Base-by-base conservation (phyloP, 2,329 filamentous ascomycete species). In the Pestalotiopsis fici region DNA sequence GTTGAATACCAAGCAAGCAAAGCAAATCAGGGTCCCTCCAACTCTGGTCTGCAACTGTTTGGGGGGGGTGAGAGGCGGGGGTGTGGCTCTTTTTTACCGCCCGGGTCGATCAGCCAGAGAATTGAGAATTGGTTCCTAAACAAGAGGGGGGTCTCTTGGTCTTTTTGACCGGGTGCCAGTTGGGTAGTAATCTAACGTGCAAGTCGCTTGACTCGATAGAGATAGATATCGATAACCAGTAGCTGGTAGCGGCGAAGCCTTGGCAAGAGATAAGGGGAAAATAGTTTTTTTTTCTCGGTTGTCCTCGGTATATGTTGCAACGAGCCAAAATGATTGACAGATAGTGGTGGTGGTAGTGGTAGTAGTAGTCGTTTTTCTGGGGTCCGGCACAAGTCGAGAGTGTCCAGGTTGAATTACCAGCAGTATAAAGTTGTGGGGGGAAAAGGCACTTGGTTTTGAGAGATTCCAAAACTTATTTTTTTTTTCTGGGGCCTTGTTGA, bases 21-120 rank as follows among this genome's bases (percentile, higher is more conserved):
- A 23, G n/a, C 18, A 23, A 31, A 23, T 60, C 25, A 66, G 64
- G 64, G 64, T 61, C 64, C 64, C 57, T 66, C 64, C 64, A 66
- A 55, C 57, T 66, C 28, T 15, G 11, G n/a, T 18, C 18, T 50
- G 43, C 43, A 50, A 18, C 21, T 50, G n/a, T 50, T n/a, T 50
- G 9, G n/a, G 43, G 43, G 43, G 43, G 43, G 43, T 50, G 43
- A 18, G 43, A 50, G 21, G 59, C 55, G 55, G 64, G 64, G 64
- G 64, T 66, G 64, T 6, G 25, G 15, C 21, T 59, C 18, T 54
- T 55, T 39, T 21, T 7, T 25, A 56, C 15, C 61, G 15, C 47
- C 39, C 37, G 18, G 28, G 23, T 23, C 11, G 60, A 43, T 35
- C 31, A 25, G 35, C 23, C 39, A 47, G 60, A 50, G n/a, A 21